Evolutionary conservation across 352 stramenopile species (phyloP), one percentile per base, ranked within the genome.

Genomic region (Pilasporangium apinafurcum): DNA sequence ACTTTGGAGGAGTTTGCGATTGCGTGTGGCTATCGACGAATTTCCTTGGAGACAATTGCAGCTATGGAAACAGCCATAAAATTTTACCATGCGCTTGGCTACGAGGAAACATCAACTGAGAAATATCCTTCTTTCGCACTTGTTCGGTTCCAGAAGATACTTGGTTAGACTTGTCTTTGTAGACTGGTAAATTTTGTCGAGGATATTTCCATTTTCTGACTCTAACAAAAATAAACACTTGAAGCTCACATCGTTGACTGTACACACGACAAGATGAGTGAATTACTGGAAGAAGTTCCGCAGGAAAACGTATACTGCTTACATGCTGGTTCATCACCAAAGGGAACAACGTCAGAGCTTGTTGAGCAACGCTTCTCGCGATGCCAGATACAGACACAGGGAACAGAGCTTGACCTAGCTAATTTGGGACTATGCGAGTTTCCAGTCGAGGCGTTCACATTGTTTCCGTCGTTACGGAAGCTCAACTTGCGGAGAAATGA

Each of bases 41-140:
- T 89, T 33, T 35, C 40, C 22, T 58, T 86, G 14, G 77, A 89
- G 22, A 89, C 77, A 5, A 84, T 89, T 43, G 70, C 55, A 10
- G 58, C 51, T 8, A 86, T 89, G 77, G 25, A 62, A 34, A 57
- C 53, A 3, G 70, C 77, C 24, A 65, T 85, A 42, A 41, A 61
- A 20, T 60, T 89, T 8, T 89, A 89, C 27, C 44, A 20, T 5
- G 33, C 48, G 3, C 56, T 62, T 2, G 65, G 66, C 3, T 89
- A 84, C 48, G 16, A 38, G 3, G 52, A 84, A 36, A 59, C 64
- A 8, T 37, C 27, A 16, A 45, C 40, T 14, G 41, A 36, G 33
- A 63, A 22, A 39, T 63, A 58, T 44, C 35, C 54, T 35, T 75
- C 57, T 12, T 86, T 84, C 48, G 68, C 62, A 20, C 60, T 86